phyloP scores from a whole-genome alignment of 768 basidiomycete species.

The Boletus rubroflammeus region DNA sequence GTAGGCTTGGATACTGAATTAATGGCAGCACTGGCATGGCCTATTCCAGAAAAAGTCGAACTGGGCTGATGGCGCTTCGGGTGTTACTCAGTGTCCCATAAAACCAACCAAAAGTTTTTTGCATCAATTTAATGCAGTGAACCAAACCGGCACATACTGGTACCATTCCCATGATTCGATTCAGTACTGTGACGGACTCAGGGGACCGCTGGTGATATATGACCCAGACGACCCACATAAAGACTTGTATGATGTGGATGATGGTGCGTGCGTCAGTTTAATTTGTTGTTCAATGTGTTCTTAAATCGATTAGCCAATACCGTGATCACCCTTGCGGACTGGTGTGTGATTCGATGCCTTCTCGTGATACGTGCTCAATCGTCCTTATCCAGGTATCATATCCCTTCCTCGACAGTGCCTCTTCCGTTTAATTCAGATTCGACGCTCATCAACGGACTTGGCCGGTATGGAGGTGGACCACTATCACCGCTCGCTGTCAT shows the following conservation, averaged over 20 bases:
- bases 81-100: slow-evolving; percentile 35
- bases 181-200: slow-evolving; percentile 34
- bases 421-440: slow-evolving; percentile 23
- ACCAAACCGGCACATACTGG: slow-evolving; percentile 31
- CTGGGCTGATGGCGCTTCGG: slow-evolving; percentile 43
- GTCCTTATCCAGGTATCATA: slow-evolving; percentile 15
- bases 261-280: slow-evolving; percentile 27
- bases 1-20: neutral
- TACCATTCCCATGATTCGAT: slow-evolving; percentile 38
- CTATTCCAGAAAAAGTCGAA: slow-evolving; percentile 41
- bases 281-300: neutral
- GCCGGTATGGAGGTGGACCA: slow-evolving; percentile 35
- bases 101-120: slow-evolving; percentile 16
- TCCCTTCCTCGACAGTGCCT: slow-evolving; percentile 3
- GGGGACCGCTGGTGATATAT: slow-evolving; percentile 37
- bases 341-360: slow-evolving; percentile 1
- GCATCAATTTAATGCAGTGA: slow-evolving; percentile 19
- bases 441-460: slow-evolving; percentile 39
- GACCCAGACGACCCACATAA: slow-evolving; percentile 39
- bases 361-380: slow-evolving; percentile 28
- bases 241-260: slow-evolving; percentile 41
- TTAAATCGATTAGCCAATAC: slow-evolving; percentile 29
- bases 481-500: slow-evolving; percentile 33
- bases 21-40: slow-evolving; percentile 54
- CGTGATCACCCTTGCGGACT: slow-evolving; percentile 40